Evolutionary conservation across 2,329 filamentous ascomycete genomes (phyloP).

Genomic region (Truncatella angustata): DNA sequence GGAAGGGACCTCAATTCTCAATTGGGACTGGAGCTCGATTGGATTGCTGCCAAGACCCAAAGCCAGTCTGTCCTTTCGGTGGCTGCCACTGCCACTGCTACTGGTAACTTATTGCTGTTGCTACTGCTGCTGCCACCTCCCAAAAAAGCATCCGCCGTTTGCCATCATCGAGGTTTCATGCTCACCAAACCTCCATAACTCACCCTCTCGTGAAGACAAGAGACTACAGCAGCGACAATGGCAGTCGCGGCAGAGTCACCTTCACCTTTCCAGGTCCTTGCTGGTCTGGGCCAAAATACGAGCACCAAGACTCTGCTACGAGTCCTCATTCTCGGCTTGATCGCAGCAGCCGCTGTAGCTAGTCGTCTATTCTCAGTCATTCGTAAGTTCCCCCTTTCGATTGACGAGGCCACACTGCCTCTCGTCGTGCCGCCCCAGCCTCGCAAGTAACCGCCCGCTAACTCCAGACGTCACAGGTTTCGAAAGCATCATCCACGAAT

Average conservation of each 20-base stretch:
- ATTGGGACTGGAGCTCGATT: no score
- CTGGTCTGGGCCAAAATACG: constrained; percentile 76
- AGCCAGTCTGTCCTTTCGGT: not conserved
- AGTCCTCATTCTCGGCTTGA: constrained; percentile 85
- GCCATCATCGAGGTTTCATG: constrained; percentile 9
- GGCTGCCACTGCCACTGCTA: not conserved
- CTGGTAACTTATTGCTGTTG: not conserved
- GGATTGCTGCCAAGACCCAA: not conserved
- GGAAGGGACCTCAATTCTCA: not conserved
- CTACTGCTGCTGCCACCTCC: not conserved
- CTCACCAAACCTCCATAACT: constrained; percentile 10
- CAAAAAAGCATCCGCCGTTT: not conserved
- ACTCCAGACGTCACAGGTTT: constrained; percentile 60
- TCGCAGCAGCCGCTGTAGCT: constrained; percentile 86
- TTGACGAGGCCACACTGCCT: no score
- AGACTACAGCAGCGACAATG: constrained; percentile 32
- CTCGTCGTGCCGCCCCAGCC: constrained; percentile 8
- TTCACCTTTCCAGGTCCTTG: constrained; percentile 33
- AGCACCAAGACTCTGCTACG: constrained; percentile 83
- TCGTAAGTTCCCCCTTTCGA: constrained; percentile 70
- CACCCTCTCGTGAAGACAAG: constrained; percentile 4
- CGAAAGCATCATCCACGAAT: constrained; percentile 99
- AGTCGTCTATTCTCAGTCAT: constrained; percentile 98
- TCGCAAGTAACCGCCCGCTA: not conserved
- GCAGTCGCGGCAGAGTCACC: constrained; percentile 33